A percentile compares a stretch with the other conserved stretches of the same genome.
Conservation (phyloP, 2,329 filamentous ascomycete genomes). For the Tolypocladium capitatum region DNA sequence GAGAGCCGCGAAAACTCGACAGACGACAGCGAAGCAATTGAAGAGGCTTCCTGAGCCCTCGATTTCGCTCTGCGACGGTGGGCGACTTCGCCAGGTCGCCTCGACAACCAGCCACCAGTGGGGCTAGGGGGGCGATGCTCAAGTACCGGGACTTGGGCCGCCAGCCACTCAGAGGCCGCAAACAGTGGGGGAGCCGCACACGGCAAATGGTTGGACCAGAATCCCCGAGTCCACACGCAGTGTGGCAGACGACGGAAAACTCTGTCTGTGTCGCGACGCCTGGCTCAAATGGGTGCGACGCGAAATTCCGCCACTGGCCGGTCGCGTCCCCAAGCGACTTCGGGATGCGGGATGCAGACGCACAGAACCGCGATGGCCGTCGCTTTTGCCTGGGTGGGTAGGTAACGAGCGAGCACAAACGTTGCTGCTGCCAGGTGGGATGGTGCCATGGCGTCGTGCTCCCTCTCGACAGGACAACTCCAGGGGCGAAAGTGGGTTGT, state of each 20-base stretch:
- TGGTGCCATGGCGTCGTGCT: neutral
- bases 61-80: neutral
- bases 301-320: slow-evolving; percentile 3
- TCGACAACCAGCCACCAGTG: neutral
- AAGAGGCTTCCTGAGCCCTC: neutral
- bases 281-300: slow-evolving; percentile 5
- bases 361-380: neutral
- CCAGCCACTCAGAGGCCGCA: slow-evolving; percentile 19
- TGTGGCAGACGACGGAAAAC: slow-evolving; percentile 6
- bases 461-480: neutral
- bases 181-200: slow-evolving; percentile 13
- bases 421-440: neutral
- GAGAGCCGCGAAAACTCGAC: neutral
- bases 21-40: neutral
- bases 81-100: neutral
- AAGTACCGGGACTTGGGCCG: slow-evolving; percentile 10
- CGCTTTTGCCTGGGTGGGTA: neutral
- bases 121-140: neutral
- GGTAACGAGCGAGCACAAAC: neutral
- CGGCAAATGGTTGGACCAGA: slow-evolving; percentile 10
- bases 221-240: no score
- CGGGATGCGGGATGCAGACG: neutral
- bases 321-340: neutral
- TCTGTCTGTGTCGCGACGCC: slow-evolving; percentile 6
- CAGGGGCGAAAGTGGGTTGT: slow-evolving; percentile 5